phyloP scores from a whole-genome alignment of 2,329 filamentous ascomycete genomes.

The Aspergillus quadricinctus region DNA sequence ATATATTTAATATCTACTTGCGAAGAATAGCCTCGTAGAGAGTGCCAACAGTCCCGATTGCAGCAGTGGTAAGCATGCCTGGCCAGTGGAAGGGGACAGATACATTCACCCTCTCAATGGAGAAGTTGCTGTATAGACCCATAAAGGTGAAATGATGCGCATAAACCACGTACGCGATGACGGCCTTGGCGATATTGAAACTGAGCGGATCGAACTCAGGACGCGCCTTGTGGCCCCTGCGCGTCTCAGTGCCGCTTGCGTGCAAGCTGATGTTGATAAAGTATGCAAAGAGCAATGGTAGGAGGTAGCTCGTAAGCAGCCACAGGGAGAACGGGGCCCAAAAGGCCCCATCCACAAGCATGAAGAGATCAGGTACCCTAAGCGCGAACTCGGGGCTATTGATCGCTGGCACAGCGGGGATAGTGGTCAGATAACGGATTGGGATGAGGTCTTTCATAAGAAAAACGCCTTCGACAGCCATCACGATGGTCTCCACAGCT shows the following conservation, averaged over 20 bases:
- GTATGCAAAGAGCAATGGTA: conserved; percentile 72
- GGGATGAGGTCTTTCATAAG: conserved; percentile 68
- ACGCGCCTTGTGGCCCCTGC: conserved; percentile 19
- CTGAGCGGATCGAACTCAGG: conserved; percentile 70
- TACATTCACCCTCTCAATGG: conserved; percentile 35
- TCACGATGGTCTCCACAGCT: conserved; percentile 64
- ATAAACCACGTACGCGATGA: conserved; percentile 78
- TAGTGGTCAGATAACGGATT: conserved; percentile 66
- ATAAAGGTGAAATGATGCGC: conserved; percentile 45
- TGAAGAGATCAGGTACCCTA: conserved; percentile 74
- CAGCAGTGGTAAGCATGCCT: conserved; percentile 39
- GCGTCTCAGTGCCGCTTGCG: conserved; percentile 18
- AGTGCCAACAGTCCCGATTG: conserved; percentile 39
- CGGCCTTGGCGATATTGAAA: conserved; percentile 83
- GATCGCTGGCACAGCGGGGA: conserved; percentile 58
- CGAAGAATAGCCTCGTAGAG: conserved; percentile 46
- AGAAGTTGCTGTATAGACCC: conserved; percentile 31
- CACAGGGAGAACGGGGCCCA: conserved; percentile 80
- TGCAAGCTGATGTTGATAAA: conserved; percentile 80
- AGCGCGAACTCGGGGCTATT: conserved; percentile 58
- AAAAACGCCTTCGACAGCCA: conserved; percentile 65
- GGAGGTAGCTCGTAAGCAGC: conserved; percentile 64
- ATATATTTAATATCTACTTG: conserved; percentile 23
- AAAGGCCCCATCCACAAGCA: conserved; percentile 70
- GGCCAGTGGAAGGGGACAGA: conserved; percentile 37